Conservation (phyloP, 352 stramenopile species). For the Phytophthora cajani region DNA sequence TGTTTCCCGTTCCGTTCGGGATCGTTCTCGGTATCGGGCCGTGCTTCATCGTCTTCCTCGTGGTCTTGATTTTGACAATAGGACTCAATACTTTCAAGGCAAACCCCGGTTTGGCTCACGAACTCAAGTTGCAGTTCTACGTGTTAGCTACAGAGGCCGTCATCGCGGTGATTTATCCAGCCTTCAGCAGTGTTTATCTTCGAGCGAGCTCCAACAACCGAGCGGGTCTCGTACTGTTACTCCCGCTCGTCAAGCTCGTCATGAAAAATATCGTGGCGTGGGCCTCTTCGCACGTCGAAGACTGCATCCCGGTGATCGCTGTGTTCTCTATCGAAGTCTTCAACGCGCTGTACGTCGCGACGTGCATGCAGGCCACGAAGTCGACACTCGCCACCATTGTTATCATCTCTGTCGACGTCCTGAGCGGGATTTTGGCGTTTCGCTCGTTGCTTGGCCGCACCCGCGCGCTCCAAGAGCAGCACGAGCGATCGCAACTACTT, state of each 20-base stretch:
- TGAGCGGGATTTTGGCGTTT: slow-evolving; percentile 16
- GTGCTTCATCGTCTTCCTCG: slow-evolving; percentile 16
- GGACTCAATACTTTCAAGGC: slow-evolving; percentile 11
- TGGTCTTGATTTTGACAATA: slow-evolving; percentile 16
- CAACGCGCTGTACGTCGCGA: slow-evolving; percentile 33
- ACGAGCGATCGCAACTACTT: not conserved
- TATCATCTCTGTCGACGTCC: slow-evolving; percentile 24
- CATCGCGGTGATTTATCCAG: slow-evolving; percentile 29
- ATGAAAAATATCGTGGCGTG: slow-evolving; percentile 34
- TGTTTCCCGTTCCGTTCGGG: slow-evolving; percentile 48
- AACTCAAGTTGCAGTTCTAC: slow-evolving; percentile 24
- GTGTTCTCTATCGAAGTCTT: slow-evolving; percentile 45
- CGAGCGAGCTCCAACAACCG: not conserved
- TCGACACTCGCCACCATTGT: slow-evolving; percentile 21
- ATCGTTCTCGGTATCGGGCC: slow-evolving; percentile 26
- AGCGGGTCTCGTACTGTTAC: slow-evolving; percentile 8
- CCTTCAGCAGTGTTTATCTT: slow-evolving; percentile 14
- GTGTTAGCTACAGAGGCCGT: slow-evolving; percentile 16
- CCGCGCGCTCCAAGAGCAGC: slow-evolving; percentile 1
- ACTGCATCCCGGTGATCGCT: slow-evolving; percentile 27
- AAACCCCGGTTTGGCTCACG: slow-evolving; percentile 4
- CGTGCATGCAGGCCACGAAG: slow-evolving; percentile 34
- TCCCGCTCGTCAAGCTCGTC: slow-evolving; percentile 20
- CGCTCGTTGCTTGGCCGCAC: not conserved
- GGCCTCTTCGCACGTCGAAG: slow-evolving; percentile 19